These are phyloP conservation scores for Ustilago trichophora DNA, from an alignment of 1,284 basidiomycete genomes.

Conservation along the genomic window DNA sequence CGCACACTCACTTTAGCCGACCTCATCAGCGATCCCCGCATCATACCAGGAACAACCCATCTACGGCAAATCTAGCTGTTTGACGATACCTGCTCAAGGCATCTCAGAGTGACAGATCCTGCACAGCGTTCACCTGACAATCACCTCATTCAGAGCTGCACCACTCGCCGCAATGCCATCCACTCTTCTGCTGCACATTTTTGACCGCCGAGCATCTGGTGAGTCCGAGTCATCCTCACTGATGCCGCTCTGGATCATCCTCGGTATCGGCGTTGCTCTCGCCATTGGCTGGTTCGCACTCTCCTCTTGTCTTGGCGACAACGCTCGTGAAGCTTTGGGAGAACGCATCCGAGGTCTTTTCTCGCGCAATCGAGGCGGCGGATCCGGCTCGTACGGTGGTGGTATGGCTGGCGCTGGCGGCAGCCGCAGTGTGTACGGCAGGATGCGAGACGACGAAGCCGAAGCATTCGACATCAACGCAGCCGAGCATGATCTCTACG, in stretches of 20 bases:
- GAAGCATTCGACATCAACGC: slow-evolving; percentile 48
- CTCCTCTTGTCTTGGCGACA: slow-evolving; percentile 47
- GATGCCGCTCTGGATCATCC: slow-evolving; percentile 45
- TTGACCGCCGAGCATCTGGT: slow-evolving; percentile 14
- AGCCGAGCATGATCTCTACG: slow-evolving; percentile 43
- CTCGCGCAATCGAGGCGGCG: slow-evolving; percentile 12
- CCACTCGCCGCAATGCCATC: slow-evolving; percentile 8
- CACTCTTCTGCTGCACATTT: neutral
- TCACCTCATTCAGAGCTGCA: neutral
- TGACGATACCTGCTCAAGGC: too few species aligned
- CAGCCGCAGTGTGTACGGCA: slow-evolving; percentile 25
- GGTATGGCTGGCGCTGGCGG: slow-evolving; percentile 11
- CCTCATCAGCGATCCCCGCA: too few species aligned
- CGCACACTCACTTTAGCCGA: too few species aligned
- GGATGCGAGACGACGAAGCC: slow-evolving; percentile 45
- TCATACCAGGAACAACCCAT: too few species aligned
- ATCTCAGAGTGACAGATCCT: too few species aligned
- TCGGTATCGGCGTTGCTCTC: slow-evolving; percentile 31
- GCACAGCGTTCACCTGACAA: neutral
- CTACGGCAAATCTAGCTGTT: too few species aligned
- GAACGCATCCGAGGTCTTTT: slow-evolving; percentile 25
- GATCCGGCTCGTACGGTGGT: neutral
- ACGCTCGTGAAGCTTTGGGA: slow-evolving; percentile 24
- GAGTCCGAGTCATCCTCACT: slow-evolving; percentile 33
- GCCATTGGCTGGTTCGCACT: slow-evolving; percentile 49